Evolutionary conservation across 495 filamentous ascomycete species (phyloP).

Genomic region (Neurospora sp.): DNA sequence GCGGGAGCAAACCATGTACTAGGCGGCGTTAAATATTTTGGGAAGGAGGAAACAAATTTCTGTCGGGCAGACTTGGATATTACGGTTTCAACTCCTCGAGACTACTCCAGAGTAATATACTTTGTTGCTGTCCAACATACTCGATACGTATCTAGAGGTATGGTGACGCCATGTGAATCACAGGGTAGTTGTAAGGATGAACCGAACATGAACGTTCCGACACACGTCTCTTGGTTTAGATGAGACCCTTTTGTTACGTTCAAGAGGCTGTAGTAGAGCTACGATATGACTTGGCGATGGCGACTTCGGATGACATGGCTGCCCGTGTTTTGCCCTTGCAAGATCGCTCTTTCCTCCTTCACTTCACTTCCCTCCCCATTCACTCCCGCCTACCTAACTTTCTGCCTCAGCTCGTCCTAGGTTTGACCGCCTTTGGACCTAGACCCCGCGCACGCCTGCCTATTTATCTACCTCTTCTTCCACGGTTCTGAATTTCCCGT

Average conservation of each 20-base stretch:
- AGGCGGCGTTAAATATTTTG: not conserved
- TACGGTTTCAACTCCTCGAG: not conserved
- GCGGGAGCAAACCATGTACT: not conserved
- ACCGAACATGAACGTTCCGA: not conserved
- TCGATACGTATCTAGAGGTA: accelerated
- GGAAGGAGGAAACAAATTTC: not conserved
- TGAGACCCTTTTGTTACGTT: not conserved
- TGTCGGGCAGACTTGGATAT: not conserved
- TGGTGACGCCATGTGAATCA: not conserved
- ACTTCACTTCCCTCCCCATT: not conserved
- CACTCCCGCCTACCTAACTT: not conserved
- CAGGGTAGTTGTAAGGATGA: not conserved
- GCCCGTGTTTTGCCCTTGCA: too few species aligned
- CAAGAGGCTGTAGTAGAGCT: not conserved
- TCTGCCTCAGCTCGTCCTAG: not conserved
- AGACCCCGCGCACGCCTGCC: not conserved
- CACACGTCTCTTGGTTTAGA: too few species aligned
- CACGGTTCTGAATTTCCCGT: not conserved
- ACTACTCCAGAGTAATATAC: not conserved
- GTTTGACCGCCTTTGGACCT: not conserved
- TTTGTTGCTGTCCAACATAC: not conserved
- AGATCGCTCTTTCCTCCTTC: not conserved
- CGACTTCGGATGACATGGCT: not conserved
- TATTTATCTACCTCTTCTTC: not conserved
- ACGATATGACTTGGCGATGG: not conserved